Percentiles rank a stretch among this genome's conserved stretches.
phyloP scores from a whole-genome alignment of 192 early-diverging fungal species.

The Umbelopsis isabellina region DNA sequence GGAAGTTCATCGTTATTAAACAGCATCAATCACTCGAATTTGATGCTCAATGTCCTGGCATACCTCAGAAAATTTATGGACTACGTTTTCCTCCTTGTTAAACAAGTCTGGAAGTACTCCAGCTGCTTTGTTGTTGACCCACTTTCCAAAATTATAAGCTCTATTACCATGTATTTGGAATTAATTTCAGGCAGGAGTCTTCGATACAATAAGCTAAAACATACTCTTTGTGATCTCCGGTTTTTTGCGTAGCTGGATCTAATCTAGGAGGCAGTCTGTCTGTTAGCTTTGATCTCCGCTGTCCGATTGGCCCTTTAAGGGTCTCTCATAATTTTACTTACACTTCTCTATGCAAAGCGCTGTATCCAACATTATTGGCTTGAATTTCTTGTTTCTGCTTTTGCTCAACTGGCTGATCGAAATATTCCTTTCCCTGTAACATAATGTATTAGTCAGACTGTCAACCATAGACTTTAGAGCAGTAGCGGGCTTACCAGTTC shows the following conservation, averaged over 20 bases:
- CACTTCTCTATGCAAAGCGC: slow-evolving; percentile 57
- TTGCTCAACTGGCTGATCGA: slow-evolving; percentile 48
- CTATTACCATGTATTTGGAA: slow-evolving; percentile 30
- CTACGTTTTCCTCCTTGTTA: slow-evolving; percentile 25
- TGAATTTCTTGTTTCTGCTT: slow-evolving; percentile 49
- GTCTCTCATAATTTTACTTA: slow-evolving; percentile 26
- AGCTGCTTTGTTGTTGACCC: slow-evolving; percentile 43
- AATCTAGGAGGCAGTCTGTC: slow-evolving; percentile 33
- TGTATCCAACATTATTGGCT: slow-evolving; percentile 55
- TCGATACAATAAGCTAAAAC: slow-evolving; percentile 18
- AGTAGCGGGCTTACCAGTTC: slow-evolving; percentile 31
- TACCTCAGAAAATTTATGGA: slow-evolving; percentile 46
- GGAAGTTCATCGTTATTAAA: background rate
- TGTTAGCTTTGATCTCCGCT: background rate
- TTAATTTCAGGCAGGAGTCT: background rate
- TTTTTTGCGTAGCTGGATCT: slow-evolving; percentile 51
- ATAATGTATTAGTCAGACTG: background rate
- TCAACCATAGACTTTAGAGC: background rate
- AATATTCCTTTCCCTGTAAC: slow-evolving; percentile 52
- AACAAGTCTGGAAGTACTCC: slow-evolving; percentile 40
- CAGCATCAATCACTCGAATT: too few species aligned
- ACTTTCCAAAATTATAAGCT: slow-evolving; percentile 60
- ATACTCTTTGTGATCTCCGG: slow-evolving; percentile 69
- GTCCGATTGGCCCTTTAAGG: background rate
- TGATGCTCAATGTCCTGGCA: background rate